Evolutionary conservation across 495 filamentous ascomycete species (phyloP), one percentile per base, ranked within the genome.

Genomic region (Lasiosphaeriaceae sp.): DNA sequence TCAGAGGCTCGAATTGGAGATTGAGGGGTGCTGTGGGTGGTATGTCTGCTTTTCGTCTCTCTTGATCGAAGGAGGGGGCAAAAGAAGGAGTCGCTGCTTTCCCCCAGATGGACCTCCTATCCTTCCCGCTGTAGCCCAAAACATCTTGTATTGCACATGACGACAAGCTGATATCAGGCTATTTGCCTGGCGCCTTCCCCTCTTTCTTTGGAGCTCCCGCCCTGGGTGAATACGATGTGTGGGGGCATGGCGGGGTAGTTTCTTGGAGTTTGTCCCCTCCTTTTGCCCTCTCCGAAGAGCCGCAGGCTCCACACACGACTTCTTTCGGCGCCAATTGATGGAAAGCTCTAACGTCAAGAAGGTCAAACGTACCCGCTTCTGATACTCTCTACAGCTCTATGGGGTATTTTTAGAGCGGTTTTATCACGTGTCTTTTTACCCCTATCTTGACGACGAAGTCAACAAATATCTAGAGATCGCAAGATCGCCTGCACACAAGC

Each of bases 91-190:
- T 22, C 22, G 7, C 23, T 4, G 24, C 22, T 12, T n/a, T 3
- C 39, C n/a, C 16, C 39, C 39, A 14, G 39, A 37, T 37, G 14
- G 34, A 8, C 0, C 14, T 0, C 45, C 31, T 34, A 31, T 37
- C 29, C 16, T 50, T 37, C 20, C 22, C 29, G 11, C 21, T 19
- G 50, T 51, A 51, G 24, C 41, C 19, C 46, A 34, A 51, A 59
- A 57, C 29, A 57, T 31, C 43, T 31, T 44, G 21, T 56, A 54
- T 61, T 26, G 49, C 65, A 63, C 62, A 65, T 65, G 62, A 62
- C 62, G 61, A 62, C 65, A 48, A 44, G 26, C n/a, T 45, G 53
- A 58, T 59, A 56, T 68, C 65, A 68, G 65, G 57, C 62, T 68
- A 68, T 65, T 59, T 60, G 51, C 44, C 54, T 60, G 52, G 6